Conservation (phyloP, 768 basidiomycete genomes). For the Russula emetica region DNA sequence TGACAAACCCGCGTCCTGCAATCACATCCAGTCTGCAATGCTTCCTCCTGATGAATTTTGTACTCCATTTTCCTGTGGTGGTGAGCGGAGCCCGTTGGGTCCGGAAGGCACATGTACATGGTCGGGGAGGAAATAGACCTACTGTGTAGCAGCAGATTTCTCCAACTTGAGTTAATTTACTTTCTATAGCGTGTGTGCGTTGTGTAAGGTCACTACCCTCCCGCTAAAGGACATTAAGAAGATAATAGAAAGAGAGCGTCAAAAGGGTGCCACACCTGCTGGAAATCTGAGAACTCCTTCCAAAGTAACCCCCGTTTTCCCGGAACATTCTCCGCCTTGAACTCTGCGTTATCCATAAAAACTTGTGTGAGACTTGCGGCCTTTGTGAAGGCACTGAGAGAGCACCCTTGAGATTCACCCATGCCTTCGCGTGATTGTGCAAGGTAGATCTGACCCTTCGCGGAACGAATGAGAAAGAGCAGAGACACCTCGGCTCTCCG, state of each 20-base stretch:
- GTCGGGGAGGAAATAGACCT: conserved; percentile 19
- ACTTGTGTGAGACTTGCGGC: conserved; percentile 56
- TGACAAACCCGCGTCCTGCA: conserved; percentile 68
- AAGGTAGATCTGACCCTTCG: conserved; percentile 50
- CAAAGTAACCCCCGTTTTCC: conserved; percentile 53
- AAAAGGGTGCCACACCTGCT: conserved; percentile 45
- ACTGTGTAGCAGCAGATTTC: conserved; percentile 36
- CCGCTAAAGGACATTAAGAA: conserved; percentile 30
- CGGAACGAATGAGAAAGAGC: conserved; percentile 58
- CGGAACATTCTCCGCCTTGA: conserved; percentile 44
- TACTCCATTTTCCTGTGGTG: conserved; percentile 22
- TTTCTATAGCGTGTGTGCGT: conserved; percentile 45
- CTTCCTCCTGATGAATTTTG: conserved; percentile 50
- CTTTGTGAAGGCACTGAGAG: conserved; percentile 55
- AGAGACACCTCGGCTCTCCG: conserved; percentile 54
- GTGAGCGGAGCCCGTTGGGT: conserved; percentile 20
- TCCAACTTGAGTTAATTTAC: conserved; percentile 46
- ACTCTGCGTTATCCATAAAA: conserved; percentile 58
- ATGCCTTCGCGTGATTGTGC: conserved; percentile 51
- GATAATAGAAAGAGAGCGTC: not conserved
- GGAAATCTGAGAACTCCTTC: conserved; percentile 61
- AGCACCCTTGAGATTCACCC: conserved; percentile 60
- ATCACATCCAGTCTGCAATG: conserved; percentile 77
- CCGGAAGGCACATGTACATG: conserved; percentile 13
- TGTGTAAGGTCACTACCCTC: conserved; percentile 39